Evolutionary conservation across 139 green algal genomes (phyloP), one percentile per base, ranked within the genome.

Genomic region (Chlorella sp.): DNA sequence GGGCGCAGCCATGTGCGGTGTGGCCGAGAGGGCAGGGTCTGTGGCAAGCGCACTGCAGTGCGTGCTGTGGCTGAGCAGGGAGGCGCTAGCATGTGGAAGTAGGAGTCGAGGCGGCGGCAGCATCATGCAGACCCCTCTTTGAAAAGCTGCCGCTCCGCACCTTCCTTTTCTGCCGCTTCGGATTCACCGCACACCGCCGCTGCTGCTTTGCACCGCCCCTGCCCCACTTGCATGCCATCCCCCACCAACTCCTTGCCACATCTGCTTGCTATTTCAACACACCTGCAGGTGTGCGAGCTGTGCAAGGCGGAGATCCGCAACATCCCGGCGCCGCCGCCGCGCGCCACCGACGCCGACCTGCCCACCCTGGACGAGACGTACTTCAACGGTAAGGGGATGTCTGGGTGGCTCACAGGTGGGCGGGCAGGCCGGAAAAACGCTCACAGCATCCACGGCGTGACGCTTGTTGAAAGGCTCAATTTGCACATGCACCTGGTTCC

Each of bases 271-370:
- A 0, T 24, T 28, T 39, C 37, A n/a, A n/a, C n/a, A 14, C 30
- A 26, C 71, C 78, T 1, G 78, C 78, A 83, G 78, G 78, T 93
- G 22, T 97, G 95, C 86, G 94, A 96, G 86, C 90, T 97, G 87
- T 97, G 95, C 94, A 97, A 97, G 86, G 39, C 84, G 34, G 76
- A 87, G 40, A 89, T 96, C 16, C 78, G 71, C 64, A 96, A 96
- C 89, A 90, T 96, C 78, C 94, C 94, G 3, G 86, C 89, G 73
- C 80, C 92, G 26, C 87, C 92, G 24, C 91, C 92, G 1, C 81
- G 89, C 18, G 88, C 90, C 26, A 60, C 79, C n/a, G 69, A 83
- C 11, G 86, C 81, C 3, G 89, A 89, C 37, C 48, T 83, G 12
- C 75, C 48, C 32, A 57, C 61, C 42, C 57, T 87, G 37, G 79